Evolutionary conservation across 495 filamentous ascomycete species (phyloP), one percentile per base, ranked within the genome.

Genomic region (Aspergillus nidulans): DNA sequence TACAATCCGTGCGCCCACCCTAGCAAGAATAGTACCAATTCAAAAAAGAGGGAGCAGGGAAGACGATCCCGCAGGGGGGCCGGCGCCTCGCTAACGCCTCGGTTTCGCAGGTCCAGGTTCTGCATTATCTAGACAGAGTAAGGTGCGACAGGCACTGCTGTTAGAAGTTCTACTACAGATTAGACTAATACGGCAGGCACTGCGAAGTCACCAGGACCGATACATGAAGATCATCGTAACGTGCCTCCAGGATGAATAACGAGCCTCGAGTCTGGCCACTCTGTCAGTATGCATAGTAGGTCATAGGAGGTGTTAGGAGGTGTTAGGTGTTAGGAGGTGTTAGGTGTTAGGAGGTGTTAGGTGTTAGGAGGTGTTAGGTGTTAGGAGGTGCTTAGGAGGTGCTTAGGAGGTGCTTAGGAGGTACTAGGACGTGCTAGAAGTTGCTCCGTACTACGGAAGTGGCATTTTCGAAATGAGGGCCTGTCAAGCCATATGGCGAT

Each of bases 1-100:
- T 43, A 56, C 36, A 49, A 56, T 43, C 53, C 53, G 53, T 56
- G 53, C 53, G 45, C 38, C 9, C 41, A 12, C 41, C 53, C 45
- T 36, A 24, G 30, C 32, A 38, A 25, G 28, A 21, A 18, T 46
- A 39, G 32, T 5, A 49, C 4, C 15, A 34, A 3, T 6, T 10
- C 30, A 34, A 34, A n/a, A n/a, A n/a, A 34, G 30, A 34, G 9
- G 30, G 30, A 13, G 30, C 30, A 34, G 30, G 3, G 13, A 18
- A 20, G 47, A 38, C 3, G 30, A 49, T 39, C 47, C 32, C 28
- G 28, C n/a, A 18, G 30, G 9, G 44, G 18, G 10, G 7, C 10
- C 24, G 16, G 44, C 26, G 19, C 30, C 15, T 49, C 20, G 47
- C 47, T 49, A 38, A 25, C 5, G 26, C 24, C 43, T 19, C 21